Evolutionary conservation across 495 filamentous ascomycete species (phyloP).

Genomic region (Daldinia decipiens): DNA sequence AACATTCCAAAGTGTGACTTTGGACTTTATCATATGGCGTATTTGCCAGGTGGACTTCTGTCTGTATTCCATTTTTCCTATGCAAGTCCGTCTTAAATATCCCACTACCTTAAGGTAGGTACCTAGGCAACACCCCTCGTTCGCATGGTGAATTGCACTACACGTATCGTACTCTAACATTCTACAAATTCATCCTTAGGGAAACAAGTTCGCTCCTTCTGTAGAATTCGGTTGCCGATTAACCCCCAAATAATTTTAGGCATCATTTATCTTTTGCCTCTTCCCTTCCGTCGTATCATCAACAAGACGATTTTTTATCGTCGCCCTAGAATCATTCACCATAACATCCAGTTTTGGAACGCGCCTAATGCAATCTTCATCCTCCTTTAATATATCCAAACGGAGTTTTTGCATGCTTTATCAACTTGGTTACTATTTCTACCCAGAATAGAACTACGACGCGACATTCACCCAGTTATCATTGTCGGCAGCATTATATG

Average conservation of each 20-base stretch:
- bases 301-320: neutral
- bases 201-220: neutral
- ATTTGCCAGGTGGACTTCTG: neutral
- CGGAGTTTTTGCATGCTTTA: neutral
- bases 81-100: neutral
- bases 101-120: neutral
- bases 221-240: neutral
- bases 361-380: neutral
- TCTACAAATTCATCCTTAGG: neutral
- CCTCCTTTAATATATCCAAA: neutral
- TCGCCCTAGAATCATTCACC: neutral
- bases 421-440: neutral
- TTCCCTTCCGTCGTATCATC: neutral
- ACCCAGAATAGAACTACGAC: neutral
- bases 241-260: neutral
- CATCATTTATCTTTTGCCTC: neutral
- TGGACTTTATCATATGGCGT: neutral
- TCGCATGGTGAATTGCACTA: neutral
- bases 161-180: neutral
- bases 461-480: neutral
- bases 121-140: neutral
- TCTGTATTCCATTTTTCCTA: neutral
- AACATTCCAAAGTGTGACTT: neutral
- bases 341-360: neutral
- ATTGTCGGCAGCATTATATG: no score